Conservation (phyloP, 2,329 filamentous ascomycete genomes). For the Cadophora luteo-olivacea region DNA sequence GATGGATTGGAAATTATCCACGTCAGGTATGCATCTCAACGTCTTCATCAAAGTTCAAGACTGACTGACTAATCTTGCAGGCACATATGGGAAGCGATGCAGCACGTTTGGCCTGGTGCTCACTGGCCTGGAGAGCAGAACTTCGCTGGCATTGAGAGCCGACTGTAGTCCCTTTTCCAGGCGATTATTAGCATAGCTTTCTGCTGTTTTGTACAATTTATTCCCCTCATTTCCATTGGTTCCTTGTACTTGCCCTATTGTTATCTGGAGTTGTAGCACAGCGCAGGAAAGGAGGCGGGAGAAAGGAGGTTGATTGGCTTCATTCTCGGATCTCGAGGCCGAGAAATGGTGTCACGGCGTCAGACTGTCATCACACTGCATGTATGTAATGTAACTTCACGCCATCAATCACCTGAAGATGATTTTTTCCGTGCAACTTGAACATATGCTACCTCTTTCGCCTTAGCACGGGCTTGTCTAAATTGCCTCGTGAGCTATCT, state of each 20-base stretch:
- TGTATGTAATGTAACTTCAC: constrained; percentile 16
- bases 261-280: not conserved
- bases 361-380: constrained; percentile 2
- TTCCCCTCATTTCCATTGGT: not conserved
- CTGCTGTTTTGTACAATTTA: not conserved
- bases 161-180: constrained; percentile 61
- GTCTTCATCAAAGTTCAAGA: constrained; percentile 21
- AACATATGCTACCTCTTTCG: not conserved
- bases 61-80: constrained; percentile 51
- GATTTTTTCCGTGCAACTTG: not conserved
- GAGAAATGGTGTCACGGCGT: constrained; percentile 18
- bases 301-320: not conserved
- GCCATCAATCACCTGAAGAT: constrained; percentile 15
- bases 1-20: constrained; percentile 87
- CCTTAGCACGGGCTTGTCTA: not conserved
- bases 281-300: not conserved
- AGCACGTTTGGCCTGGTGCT: constrained; percentile 88
- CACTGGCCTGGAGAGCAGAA: constrained; percentile 80
- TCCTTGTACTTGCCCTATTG: not conserved
- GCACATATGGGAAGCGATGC: constrained; percentile 94
- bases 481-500: not conserved
- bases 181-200: not conserved
- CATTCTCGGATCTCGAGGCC: constrained; percentile 19
- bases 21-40: constrained; percentile 71
- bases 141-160: constrained; percentile 76